Evolutionary conservation across 768 basidiomycete genomes (phyloP).

Genomic region (Suillus paluster): DNA sequence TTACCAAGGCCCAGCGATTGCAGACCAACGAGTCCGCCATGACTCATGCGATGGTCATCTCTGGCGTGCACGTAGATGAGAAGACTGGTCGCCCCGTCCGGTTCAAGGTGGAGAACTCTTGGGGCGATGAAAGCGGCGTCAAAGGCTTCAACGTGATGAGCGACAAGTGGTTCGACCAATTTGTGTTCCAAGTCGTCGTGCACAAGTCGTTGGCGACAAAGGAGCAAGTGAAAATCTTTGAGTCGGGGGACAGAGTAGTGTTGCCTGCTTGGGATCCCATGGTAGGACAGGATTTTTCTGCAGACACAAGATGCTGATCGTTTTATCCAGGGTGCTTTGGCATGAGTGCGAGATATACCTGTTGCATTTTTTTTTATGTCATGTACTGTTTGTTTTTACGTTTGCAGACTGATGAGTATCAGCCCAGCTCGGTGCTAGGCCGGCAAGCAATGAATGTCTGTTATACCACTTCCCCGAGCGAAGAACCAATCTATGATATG

Average conservation of each 20-base stretch:
- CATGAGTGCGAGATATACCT: constrained; percentile 14
- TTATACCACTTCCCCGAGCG: too few relatives aligned
- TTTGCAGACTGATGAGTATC: not conserved
- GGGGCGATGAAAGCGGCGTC: constrained; percentile 78
- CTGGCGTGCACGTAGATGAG: constrained; percentile 85
- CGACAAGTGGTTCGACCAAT: constrained; percentile 92
- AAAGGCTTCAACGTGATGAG: constrained; percentile 95
- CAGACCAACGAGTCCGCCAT: constrained; percentile 84
- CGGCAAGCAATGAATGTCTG: too few relatives aligned
- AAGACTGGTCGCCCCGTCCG: constrained; percentile 71
- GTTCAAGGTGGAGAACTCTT: constrained; percentile 98
- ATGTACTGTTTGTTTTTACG: constrained; percentile 32
- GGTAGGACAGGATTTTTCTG: constrained; percentile 21
- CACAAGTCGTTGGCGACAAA: constrained; percentile 79
- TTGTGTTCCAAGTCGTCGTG: constrained; percentile 92
- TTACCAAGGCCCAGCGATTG: constrained; percentile 87
- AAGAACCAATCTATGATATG: too few relatives aligned
- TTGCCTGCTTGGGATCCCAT: constrained; percentile 84
- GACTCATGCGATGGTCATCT: constrained; percentile 92
- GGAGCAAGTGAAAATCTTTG: constrained; percentile 81
- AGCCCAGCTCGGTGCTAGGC: not conserved
- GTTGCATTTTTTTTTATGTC: constrained; percentile 46
- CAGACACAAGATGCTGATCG: not conserved
- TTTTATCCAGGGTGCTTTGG: constrained; percentile 14
- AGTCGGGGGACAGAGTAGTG: constrained; percentile 63